These are phyloP conservation scores for Polyporus arcularius DNA, from an alignment of 768 basidiomycete species.

Conservation along the genomic window DNA sequence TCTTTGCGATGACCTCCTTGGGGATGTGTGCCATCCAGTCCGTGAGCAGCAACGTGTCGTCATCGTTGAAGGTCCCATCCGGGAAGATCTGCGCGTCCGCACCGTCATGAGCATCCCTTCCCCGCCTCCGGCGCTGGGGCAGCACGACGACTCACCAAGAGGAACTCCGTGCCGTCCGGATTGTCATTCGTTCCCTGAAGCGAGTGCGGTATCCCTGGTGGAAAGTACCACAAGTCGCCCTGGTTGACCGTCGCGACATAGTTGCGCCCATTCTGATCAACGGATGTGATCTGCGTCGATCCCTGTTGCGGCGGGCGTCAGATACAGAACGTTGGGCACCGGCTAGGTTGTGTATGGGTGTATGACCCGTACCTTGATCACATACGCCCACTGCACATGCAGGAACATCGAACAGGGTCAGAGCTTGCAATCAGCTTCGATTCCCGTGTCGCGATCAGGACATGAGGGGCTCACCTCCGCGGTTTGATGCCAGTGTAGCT, in stretches of 20 bases:
- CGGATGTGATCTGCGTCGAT: slow-evolving; percentile 47
- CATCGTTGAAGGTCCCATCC: slow-evolving; percentile 52
- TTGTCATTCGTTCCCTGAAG: slow-evolving; percentile 51
- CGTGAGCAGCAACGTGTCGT: slow-evolving; percentile 55
- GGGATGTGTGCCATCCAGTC: slow-evolving; percentile 59
- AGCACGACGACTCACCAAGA: slow-evolving; percentile 38
- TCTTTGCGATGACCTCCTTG: slow-evolving; percentile 57
- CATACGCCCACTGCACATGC: slow-evolving; percentile 32
- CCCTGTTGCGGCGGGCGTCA: slow-evolving; percentile 35
- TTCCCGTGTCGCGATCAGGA: neutral
- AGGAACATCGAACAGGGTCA: too few species aligned
- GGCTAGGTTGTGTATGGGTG: too few species aligned
- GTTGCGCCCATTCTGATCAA: slow-evolving; percentile 50
- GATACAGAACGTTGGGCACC: neutral
- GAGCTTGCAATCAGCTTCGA: too few species aligned
- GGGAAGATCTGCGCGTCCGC: slow-evolving; percentile 47
- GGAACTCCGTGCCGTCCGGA: slow-evolving; percentile 51
- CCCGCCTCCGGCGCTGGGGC: neutral
- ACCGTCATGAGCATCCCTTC: neutral
- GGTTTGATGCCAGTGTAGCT: slow-evolving; percentile 40
- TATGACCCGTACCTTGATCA: slow-evolving; percentile 29
- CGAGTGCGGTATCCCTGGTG: slow-evolving; percentile 56
- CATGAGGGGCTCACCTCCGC: slow-evolving; percentile 23
- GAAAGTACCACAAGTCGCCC: slow-evolving; percentile 61
- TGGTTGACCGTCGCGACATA: slow-evolving; percentile 49